These are phyloP conservation scores for Triglochin maritima DNA, from an alignment of 106 monocot genomes.

Conservation along the genomic window DNA sequence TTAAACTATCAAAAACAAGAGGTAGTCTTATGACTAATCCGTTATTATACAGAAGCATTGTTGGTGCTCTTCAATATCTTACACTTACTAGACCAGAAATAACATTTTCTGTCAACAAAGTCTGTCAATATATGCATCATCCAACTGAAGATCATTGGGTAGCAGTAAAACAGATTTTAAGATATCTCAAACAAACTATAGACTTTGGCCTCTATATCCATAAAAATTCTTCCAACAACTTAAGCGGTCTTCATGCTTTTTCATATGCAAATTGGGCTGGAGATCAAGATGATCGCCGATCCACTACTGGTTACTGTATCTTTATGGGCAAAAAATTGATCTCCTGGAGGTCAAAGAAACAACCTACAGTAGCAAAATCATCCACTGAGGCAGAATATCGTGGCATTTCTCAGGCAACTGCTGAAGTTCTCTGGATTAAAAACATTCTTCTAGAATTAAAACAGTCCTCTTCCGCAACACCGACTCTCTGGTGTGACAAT, in stretches of 20 bases:
- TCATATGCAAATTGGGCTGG: constrained; percentile 9
- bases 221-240: neutral
- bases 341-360: constrained; percentile 11
- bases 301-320: neutral
- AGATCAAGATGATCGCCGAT: neutral
- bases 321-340: neutral
- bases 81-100: constrained; percentile 8
- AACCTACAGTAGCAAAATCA: constrained; percentile 2
- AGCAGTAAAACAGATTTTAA: neutral
- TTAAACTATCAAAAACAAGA: neutral
- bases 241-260: neutral
- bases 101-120: neutral
- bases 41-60: neutral
- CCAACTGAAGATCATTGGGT: neutral
- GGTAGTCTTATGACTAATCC: neutral
- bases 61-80: constrained; percentile 10
- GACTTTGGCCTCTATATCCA: neutral
- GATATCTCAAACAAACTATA: neutral
- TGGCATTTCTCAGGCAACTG: neutral
- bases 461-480: no score
- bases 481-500: constrained; percentile 6
- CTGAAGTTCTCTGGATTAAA: constrained; percentile 2
- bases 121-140: neutral
- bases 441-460: neutral
- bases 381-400: constrained; percentile 5